A percentile compares a stretch with the other conserved stretches of the same genome.
These are phyloP conservation scores for Rossbeevera mucosa DNA, from an alignment of 768 basidiomycete species.

Conservation along the genomic window DNA sequence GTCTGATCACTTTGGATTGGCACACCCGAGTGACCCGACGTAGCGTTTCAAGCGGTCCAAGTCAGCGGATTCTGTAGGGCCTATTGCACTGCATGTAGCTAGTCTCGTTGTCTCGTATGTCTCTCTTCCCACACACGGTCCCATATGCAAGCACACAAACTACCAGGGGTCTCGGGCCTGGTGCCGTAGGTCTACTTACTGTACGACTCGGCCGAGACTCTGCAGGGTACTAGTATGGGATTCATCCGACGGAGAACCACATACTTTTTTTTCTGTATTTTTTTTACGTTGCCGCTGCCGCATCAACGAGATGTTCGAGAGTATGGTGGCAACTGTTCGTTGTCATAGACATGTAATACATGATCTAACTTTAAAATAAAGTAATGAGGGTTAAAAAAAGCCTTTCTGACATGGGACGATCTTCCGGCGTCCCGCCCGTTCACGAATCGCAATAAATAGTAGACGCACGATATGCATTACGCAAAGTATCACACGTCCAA, in stretches of 20 bases:
- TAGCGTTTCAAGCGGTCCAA: too few relatives aligned
- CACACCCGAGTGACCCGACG: too few relatives aligned
- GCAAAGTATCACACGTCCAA: not conserved
- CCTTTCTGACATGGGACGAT: not conserved
- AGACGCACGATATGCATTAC: not conserved
- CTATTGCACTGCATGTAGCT: too few relatives aligned
- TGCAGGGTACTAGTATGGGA: not conserved
- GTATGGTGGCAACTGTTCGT: not conserved
- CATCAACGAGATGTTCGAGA: not conserved
- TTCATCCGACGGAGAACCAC: not conserved
- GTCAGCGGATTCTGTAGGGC: too few relatives aligned
- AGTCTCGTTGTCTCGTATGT: too few relatives aligned
- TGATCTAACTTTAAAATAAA: not conserved
- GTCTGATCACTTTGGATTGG: too few relatives aligned
- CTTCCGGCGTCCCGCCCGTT: not conserved
- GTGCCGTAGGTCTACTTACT: not conserved
- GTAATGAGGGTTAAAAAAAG: not conserved
- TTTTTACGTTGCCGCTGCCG: not conserved
- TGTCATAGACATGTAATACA: not conserved
- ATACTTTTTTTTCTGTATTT: not conserved
- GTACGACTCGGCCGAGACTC: not conserved
- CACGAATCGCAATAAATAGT: not conserved
- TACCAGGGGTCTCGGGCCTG: not conserved
- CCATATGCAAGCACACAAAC: too few relatives aligned
- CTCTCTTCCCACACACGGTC: too few relatives aligned